Evolutionary conservation across 495 filamentous ascomycete genomes (phyloP).

Genomic region (Collariella sp.): DNA sequence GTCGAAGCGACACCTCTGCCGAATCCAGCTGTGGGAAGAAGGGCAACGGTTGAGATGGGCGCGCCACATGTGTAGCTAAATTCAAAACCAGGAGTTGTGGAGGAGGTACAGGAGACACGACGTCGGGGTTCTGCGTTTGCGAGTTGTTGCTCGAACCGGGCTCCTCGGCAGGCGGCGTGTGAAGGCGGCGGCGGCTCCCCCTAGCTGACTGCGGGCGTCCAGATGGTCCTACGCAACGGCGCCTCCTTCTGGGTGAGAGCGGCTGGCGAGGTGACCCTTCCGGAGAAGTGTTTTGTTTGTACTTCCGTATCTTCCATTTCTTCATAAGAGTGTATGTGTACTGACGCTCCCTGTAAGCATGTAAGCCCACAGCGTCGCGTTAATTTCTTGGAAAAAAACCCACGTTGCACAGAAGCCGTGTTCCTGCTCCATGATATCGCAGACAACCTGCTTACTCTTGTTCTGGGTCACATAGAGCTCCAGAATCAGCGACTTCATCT

Average conservation of each 20-base stretch:
- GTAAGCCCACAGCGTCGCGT: background rate
- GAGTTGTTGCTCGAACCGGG: too few relatives aligned
- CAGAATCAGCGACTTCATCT: slow-evolving; percentile 6
- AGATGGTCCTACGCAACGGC: too few relatives aligned
- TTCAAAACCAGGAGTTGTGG: too few relatives aligned
- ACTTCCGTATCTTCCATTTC: slow-evolving; percentile 17
- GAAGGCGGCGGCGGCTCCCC: too few relatives aligned
- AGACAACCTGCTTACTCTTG: slow-evolving; percentile 13
- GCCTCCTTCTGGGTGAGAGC: too few relatives aligned
- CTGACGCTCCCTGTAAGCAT: slow-evolving; percentile 14
- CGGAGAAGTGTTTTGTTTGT: background rate
- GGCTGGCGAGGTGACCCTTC: too few relatives aligned
- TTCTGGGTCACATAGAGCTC: slow-evolving; percentile 8
- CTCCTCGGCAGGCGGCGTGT: too few relatives aligned
- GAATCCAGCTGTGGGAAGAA: background rate
- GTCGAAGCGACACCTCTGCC: background rate
- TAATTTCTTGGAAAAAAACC: too few relatives aligned
- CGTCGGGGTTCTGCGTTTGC: too few relatives aligned
- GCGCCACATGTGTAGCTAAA: background rate
- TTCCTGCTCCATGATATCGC: slow-evolving; percentile 15
- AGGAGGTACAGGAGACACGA: background rate
- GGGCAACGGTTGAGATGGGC: background rate
- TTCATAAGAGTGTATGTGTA: slow-evolving; percentile 13
- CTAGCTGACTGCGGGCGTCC: too few relatives aligned
- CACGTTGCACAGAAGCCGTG: slow-evolving; percentile 17